phyloP scores from a whole-genome alignment of 2,329 filamentous ascomycete species.

The Ascochyta lentis region DNA sequence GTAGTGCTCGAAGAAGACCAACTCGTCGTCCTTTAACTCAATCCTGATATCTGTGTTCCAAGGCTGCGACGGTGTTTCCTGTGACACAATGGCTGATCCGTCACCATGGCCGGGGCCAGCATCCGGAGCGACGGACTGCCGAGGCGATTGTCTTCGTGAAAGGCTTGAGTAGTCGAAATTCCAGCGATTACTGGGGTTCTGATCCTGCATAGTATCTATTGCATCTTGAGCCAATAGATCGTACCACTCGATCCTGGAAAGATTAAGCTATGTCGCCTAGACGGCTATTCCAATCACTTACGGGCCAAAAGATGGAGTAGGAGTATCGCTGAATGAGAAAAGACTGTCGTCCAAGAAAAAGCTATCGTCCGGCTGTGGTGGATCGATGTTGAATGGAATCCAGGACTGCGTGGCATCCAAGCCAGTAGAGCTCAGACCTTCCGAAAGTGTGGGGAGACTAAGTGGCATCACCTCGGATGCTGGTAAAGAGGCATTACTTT shows the following conservation, averaged over 20 bases:
- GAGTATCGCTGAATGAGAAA: conserved; percentile 36
- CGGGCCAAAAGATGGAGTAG: conserved; percentile 51
- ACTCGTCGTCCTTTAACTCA: conserved; percentile 44
- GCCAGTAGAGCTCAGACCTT: conserved; percentile 16
- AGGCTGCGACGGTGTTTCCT: conserved; percentile 22
- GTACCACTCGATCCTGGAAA: conserved; percentile 52
- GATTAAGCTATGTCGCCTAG: background rate
- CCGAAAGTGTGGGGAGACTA: conserved; percentile 1
- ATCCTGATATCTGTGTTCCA: conserved; percentile 35
- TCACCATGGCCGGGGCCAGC: conserved; percentile 8
- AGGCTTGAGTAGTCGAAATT: conserved; percentile 52
- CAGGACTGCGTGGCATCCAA: conserved; percentile 19
- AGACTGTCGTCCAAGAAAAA: conserved; percentile 34
- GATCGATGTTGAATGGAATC: conserved; percentile 21
- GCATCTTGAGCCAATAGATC: conserved; percentile 55
- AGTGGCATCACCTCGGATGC: conserved; percentile 6
- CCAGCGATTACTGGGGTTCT: conserved; percentile 43
- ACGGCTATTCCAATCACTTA: conserved; percentile 4
- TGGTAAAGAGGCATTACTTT: conserved; percentile 1
- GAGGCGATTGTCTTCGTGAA: conserved; percentile 49
- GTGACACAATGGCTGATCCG: conserved; percentile 9
- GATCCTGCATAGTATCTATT: conserved; percentile 39
- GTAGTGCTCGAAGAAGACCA: conserved; percentile 49
- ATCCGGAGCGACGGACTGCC: conserved; percentile 40
- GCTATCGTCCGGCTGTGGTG: conserved; percentile 27